Evolutionary conservation across 2,329 filamentous ascomycete genomes (phyloP).

Genomic region (Stemphylium vesicarium): DNA sequence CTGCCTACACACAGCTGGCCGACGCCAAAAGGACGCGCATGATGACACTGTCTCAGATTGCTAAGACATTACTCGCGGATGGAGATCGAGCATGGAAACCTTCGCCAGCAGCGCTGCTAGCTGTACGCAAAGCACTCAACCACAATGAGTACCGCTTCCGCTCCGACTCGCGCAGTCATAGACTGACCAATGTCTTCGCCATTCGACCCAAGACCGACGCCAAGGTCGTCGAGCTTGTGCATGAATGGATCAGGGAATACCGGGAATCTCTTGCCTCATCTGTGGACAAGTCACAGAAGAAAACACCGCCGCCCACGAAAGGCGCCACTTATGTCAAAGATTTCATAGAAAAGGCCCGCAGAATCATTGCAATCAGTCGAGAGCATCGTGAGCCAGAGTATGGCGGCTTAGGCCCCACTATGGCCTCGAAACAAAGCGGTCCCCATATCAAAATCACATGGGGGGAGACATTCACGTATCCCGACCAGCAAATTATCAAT

Average conservation of each 20-base stretch:
- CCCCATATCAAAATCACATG: conserved; percentile 23
- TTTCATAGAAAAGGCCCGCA: conserved; percentile 52
- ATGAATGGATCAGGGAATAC: conserved; percentile 61
- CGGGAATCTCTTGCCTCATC: conserved; percentile 54
- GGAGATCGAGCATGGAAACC: conserved; percentile 36
- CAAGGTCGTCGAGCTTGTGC: conserved; percentile 58
- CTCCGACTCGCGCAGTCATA: conserved; percentile 58
- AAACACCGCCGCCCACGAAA: background rate
- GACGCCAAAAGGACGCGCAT: conserved; percentile 53
- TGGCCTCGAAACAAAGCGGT: conserved; percentile 11
- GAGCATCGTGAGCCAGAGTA: conserved; percentile 41
- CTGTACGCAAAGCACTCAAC: conserved; percentile 70
- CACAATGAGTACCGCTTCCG: conserved; percentile 68
- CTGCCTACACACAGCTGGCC: conserved; percentile 56
- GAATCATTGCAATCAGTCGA: conserved; percentile 50
- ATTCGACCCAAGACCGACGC: conserved; percentile 65
- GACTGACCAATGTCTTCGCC: conserved; percentile 65
- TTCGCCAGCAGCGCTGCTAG: conserved; percentile 63
- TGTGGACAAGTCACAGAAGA: conserved; percentile 5
- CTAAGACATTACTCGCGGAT: conserved; percentile 49
- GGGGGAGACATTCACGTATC: conserved; percentile 54
- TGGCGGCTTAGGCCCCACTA: conserved; percentile 50
- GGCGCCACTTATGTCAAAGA: conserved; percentile 40
- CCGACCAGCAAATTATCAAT: conserved; percentile 64
- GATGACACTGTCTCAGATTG: conserved; percentile 56